phyloP scores from a whole-genome alignment of 2,329 filamentous ascomycete species.

The Periconia digitata region DNA sequence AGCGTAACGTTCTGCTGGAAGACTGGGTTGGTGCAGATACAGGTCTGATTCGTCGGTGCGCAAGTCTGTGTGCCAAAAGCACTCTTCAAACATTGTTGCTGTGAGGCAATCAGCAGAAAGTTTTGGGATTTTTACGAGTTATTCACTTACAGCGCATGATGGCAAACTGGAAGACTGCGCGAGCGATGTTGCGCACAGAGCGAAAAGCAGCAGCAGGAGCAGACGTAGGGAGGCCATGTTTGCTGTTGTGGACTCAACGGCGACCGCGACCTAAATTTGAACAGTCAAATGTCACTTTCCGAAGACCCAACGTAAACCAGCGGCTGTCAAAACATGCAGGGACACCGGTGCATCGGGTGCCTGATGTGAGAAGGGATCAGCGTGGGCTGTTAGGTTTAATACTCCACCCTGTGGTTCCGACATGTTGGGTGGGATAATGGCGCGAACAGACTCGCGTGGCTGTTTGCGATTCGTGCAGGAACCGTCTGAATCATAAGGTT shows the following conservation, averaged over 20 bases:
- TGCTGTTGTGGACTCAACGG: background rate
- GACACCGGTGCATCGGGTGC: too few species aligned
- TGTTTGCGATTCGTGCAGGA: too few species aligned
- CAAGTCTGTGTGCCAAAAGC: slow-evolving; percentile 20
- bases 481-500: too few species aligned
- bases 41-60: slow-evolving; percentile 18
- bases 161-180: background rate
- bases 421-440: too few species aligned
- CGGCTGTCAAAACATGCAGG: too few species aligned
- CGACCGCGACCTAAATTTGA: too few species aligned
- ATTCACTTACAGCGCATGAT: background rate
- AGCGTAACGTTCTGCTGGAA: slow-evolving; percentile 22
- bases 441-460: too few species aligned
- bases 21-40: slow-evolving; percentile 23
- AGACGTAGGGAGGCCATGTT: background rate
- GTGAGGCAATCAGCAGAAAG: background rate
- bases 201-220: background rate
- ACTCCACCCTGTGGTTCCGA: too few species aligned
- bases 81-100: slow-evolving; percentile 14
- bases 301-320: too few species aligned
- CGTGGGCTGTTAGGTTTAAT: too few species aligned
- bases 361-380: too few species aligned
- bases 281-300: too few species aligned
- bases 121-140: background rate
- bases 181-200: background rate